phyloP scores from a whole-genome alignment of 129 eudicot species.

The Flaveria trinervia region DNA sequence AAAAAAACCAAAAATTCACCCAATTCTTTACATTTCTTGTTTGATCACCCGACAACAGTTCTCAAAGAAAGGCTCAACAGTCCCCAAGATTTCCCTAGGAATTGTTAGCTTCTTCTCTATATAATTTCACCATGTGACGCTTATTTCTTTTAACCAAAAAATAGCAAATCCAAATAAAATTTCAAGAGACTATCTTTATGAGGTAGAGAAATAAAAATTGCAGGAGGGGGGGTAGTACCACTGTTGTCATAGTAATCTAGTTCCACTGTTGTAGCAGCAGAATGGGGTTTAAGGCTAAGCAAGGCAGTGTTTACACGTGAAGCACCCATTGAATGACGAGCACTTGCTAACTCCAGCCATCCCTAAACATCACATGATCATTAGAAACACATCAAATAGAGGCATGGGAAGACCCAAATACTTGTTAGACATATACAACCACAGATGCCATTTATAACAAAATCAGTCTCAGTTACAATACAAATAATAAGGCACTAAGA shows the following conservation, averaged over 20 bases:
- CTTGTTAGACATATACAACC: neutral
- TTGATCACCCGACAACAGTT: neutral
- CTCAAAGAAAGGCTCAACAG: neutral
- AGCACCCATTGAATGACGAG: slow-evolving; percentile 88
- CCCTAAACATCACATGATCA: slow-evolving; percentile 48
- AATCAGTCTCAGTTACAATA: neutral
- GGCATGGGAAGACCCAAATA: neutral
- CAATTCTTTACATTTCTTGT: neutral
- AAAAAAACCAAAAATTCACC: neutral
- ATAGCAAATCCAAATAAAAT: neutral
- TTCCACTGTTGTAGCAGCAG: slow-evolving; percentile 71
- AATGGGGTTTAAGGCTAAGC: slow-evolving; percentile 70
- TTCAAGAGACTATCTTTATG: neutral
- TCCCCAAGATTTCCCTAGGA: neutral
- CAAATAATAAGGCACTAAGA: neutral
- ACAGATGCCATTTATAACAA: neutral
- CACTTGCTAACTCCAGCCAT: slow-evolving; percentile 89
- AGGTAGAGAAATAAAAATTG: neutral
- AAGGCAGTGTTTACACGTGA: slow-evolving; percentile 68
- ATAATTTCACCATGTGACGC: neutral
- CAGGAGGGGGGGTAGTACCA: slow-evolving; percentile 36
- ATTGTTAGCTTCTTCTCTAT: neutral
- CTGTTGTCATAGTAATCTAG: slow-evolving; percentile 29
- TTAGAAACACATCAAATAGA: neutral
- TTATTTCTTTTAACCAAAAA: neutral